Conservation (phyloP, 768 basidiomycete species). For the Phallus indusiatus region DNA sequence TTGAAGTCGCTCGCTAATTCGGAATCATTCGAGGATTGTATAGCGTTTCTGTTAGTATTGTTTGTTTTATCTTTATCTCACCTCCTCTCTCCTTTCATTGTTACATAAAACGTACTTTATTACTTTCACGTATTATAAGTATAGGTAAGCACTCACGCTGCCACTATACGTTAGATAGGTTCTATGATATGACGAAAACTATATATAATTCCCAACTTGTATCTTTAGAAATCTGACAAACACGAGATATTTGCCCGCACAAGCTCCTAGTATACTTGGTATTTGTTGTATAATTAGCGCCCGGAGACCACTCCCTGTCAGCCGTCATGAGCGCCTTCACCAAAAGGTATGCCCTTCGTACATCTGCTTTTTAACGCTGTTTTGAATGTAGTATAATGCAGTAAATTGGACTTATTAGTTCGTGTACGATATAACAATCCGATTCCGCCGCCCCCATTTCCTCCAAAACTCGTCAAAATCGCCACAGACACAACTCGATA, state of each 20-base stretch:
- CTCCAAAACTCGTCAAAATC: conserved; percentile 88
- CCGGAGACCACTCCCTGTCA: background rate
- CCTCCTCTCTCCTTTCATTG: background rate
- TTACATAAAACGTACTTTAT: too few species aligned
- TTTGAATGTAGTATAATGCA: conserved; percentile 21
- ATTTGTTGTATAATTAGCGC: background rate
- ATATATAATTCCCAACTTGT: too few species aligned
- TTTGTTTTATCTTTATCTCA: background rate
- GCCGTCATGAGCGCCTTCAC: conserved; percentile 6
- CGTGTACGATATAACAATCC: conserved; percentile 92
- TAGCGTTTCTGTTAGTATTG: background rate
- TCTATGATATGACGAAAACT: too few species aligned
- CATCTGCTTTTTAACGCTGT: too few species aligned
- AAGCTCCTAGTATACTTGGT: too few species aligned
- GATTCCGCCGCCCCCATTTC: conserved; percentile 92
- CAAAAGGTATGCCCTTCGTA: background rate
- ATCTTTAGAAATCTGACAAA: too few species aligned
- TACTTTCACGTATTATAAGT: too few species aligned
- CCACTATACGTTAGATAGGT: too few species aligned
- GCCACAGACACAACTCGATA: conserved; percentile 87
- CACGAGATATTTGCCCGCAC: too few species aligned
- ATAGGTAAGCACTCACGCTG: too few species aligned
- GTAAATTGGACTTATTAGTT: conserved; percentile 85
- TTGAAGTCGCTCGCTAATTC: background rate
- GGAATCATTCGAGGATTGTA: background rate